Evolutionary conservation across 371 early-diverging fungal genomes (phyloP).

Genomic region (Gilbertella persicaria): DNA sequence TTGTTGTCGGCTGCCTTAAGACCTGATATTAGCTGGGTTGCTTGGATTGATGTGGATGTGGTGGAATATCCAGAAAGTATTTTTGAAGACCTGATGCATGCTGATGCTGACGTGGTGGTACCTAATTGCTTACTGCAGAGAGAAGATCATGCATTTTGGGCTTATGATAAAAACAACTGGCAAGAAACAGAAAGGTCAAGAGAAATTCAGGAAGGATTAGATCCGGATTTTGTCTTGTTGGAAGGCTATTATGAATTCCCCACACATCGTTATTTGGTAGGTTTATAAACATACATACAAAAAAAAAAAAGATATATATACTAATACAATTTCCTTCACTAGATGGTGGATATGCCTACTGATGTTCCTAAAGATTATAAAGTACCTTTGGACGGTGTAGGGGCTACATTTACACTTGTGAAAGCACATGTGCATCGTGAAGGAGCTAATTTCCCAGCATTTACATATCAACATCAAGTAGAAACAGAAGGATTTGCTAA

Average conservation of each 20-base stretch:
- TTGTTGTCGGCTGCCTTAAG: conserved; percentile 51
- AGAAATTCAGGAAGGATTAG: conserved; percentile 53
- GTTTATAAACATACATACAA: too few species aligned
- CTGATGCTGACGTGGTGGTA: conserved; percentile 59
- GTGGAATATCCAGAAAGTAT: conserved; percentile 55
- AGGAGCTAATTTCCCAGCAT: conserved; percentile 57
- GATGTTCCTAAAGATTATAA: conserved; percentile 33
- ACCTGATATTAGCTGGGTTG: conserved; percentile 57
- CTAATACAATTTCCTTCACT: background rate
- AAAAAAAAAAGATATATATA: too few species aligned
- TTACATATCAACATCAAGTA: conserved; percentile 49
- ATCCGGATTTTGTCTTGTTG: conserved; percentile 39
- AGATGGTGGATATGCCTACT: conserved; percentile 51
- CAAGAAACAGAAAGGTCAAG: conserved; percentile 62
- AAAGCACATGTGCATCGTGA: conserved; percentile 70
- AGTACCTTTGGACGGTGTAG: conserved; percentile 47
- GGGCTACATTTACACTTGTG: conserved; percentile 54
- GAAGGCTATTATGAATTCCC: conserved; percentile 52
- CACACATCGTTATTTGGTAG: conserved; percentile 42
- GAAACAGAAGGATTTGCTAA: conserved; percentile 81
- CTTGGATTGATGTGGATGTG: conserved; percentile 67
- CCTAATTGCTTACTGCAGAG: conserved; percentile 60
- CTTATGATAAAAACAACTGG: conserved; percentile 74
- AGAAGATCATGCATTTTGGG: conserved; percentile 48
- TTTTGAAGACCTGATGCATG: conserved; percentile 53